These are phyloP conservation scores for Zygoascus tannicola DNA, from an alignment of 805 yeast genomes.

Conservation along the genomic window DNA sequence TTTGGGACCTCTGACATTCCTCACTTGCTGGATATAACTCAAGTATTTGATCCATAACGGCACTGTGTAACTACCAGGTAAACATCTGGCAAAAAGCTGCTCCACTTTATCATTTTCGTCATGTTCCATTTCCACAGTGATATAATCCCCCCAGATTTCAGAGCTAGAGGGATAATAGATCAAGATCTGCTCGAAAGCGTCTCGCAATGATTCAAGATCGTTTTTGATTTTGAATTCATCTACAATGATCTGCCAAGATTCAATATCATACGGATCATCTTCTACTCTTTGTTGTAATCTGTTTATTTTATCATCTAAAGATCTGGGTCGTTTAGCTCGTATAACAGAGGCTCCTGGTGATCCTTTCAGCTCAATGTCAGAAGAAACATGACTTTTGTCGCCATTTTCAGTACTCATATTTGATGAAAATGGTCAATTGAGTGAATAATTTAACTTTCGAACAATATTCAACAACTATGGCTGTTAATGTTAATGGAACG, in stretches of 20 bases:
- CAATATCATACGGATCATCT: slow-evolving; percentile 43
- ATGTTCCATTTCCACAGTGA: slow-evolving; percentile 51
- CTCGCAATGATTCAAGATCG: slow-evolving; percentile 49
- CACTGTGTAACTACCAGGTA: slow-evolving; percentile 54
- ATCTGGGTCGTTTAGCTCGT: slow-evolving; percentile 22
- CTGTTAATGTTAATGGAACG: too few relatives aligned
- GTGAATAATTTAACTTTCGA: too few relatives aligned
- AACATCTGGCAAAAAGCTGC: slow-evolving; percentile 51
- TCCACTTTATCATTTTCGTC: slow-evolving; percentile 63
- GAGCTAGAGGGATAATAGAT: slow-evolving; percentile 58
- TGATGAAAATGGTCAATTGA: too few relatives aligned
- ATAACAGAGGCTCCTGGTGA: too few relatives aligned
- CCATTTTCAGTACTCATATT: too few relatives aligned
- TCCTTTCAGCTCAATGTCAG: too few relatives aligned
- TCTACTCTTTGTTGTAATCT: slow-evolving; percentile 47
- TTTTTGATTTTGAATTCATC: slow-evolving; percentile 42
- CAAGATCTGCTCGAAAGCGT: slow-evolving; percentile 52
- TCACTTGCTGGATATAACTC: slow-evolving; percentile 60
- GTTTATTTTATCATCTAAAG: slow-evolving; percentile 44
- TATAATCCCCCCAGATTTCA: slow-evolving; percentile 65
- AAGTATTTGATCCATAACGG: slow-evolving; percentile 71
- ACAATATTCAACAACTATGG: too few relatives aligned
- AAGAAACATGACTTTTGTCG: too few relatives aligned
- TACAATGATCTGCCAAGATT: slow-evolving; percentile 49
- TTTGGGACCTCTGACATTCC: slow-evolving; percentile 36